These are phyloP conservation scores for Didymella glomerata DNA, from an alignment of 2,329 filamentous ascomycete species.

Conservation along the genomic window DNA sequence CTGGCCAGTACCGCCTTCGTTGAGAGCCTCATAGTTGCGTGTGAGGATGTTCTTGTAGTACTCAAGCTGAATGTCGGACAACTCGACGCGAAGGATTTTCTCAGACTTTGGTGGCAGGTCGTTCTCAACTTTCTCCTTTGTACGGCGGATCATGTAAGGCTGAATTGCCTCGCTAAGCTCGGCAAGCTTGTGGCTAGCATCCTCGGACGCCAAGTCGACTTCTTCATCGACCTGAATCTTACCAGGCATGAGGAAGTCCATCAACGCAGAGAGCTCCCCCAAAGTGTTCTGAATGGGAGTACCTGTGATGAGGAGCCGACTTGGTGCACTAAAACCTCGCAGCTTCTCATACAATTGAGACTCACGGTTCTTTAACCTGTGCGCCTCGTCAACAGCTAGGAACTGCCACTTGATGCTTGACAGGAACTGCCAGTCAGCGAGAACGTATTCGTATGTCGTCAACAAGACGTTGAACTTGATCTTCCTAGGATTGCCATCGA, in stretches of 20 bases:
- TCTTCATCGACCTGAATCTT: slow-evolving; percentile 90
- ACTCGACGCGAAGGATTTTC: slow-evolving; percentile 97
- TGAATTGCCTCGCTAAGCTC: slow-evolving; percentile 87
- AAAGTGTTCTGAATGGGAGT: slow-evolving; percentile 98
- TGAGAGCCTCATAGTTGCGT: slow-evolving; percentile 92
- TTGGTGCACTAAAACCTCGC: slow-evolving; percentile 84
- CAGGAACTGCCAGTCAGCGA: slow-evolving; percentile 83
- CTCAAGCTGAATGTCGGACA: slow-evolving; percentile 94
- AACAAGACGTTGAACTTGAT: slow-evolving; percentile 97
- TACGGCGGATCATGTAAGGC: slow-evolving; percentile 92
- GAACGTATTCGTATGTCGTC: slow-evolving; percentile 96
- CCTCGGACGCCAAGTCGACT: slow-evolving; percentile 80
- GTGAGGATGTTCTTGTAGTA: slow-evolving; percentile 99
- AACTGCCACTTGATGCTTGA: slow-evolving; percentile 97
- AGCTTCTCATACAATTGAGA: slow-evolving; percentile 91
- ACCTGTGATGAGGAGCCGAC: slow-evolving; percentile 91
- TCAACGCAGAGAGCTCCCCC: slow-evolving; percentile 86
- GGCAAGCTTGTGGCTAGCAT: slow-evolving; percentile 86
- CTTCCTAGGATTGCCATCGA: slow-evolving; percentile 85
- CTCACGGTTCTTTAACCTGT: slow-evolving; percentile 94
- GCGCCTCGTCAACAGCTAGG: slow-evolving; percentile 93
- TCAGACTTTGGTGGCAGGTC: slow-evolving; percentile 97
- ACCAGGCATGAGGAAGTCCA: slow-evolving; percentile 98
- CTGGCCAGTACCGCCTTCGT: slow-evolving; percentile 86
- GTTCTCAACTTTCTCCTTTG: slow-evolving; percentile 96